Evolutionary conservation across 352 stramenopile genomes (phyloP), one percentile per base, ranked within the genome.

Genomic region (Phytopythium delawarense): DNA sequence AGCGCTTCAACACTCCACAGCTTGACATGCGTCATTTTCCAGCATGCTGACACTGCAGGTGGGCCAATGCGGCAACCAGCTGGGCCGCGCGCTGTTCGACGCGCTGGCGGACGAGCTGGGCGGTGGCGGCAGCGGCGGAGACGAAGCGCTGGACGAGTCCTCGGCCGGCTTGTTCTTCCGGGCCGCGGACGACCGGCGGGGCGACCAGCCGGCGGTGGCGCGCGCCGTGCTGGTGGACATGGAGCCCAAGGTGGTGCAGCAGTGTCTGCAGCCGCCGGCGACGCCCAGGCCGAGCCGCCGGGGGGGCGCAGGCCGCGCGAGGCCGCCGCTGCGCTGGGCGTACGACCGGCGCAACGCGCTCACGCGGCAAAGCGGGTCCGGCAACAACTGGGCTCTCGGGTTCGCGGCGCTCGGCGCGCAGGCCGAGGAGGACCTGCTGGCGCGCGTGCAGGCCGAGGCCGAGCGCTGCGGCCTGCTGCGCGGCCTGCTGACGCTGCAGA

Each of bases 301-400:
- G 25, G 1, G 25, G 25, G 1, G 1, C 25, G 25, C 25, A 30
- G 25, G 3, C 25, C 25, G 25, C 25, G 25, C 25, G 25, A 15
- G 23, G 4, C 46, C 53, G n/a, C 12, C 25, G 34, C 7, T n/a
- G 16, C 32, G 4, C 12, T 89, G 82, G 80, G 34, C 60, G 25
- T 91, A 91, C 58, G 78, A 79, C 5, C 32, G 54, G 20, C 51
- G 32, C 15, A 88, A 87, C 46, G 58, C 63, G 21, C 81, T 91
- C 28, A 87, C 68, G 40, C 70, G 79, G 51, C 79, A 91, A 30
- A 88, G 79, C 51, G 80, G 80, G 7, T 86, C 82, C 25, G 81
- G 85, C 42, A 94, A 94, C 69, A 94, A 94, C 62, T 94, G 84
- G 84, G 84, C 85, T 30, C 69, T 76, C 40, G 85, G 85, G 12